phyloP scores from a whole-genome alignment of 768 basidiomycete species.

The Crepidotus variabilis region DNA sequence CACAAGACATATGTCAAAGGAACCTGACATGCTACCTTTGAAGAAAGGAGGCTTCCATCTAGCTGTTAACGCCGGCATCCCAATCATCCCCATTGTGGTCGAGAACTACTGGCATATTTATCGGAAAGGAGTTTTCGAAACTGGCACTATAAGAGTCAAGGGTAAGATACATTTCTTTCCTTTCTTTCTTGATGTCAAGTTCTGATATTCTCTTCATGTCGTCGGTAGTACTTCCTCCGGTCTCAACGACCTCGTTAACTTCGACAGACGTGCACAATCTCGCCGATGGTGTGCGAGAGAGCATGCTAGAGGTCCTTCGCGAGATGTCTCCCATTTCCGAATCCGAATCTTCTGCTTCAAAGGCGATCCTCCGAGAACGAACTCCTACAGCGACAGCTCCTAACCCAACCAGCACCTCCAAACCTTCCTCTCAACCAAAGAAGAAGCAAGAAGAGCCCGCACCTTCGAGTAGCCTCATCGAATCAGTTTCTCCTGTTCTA shows the following conservation, averaged over 20 bases:
- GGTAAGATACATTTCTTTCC: conserved; percentile 43
- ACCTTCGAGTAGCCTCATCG: neutral
- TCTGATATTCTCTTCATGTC: conserved; percentile 3
- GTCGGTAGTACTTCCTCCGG: conserved; percentile 82
- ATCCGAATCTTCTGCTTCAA: neutral
- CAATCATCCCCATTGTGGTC: conserved; percentile 86
- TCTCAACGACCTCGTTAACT: conserved; percentile 70
- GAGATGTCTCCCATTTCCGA: conserved; percentile 57
- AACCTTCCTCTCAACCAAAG: neutral
- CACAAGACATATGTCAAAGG: conserved; percentile 70
- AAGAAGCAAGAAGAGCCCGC: neutral
- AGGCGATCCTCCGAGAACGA: neutral
- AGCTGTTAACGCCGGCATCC: conserved; percentile 86
- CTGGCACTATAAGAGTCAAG: conserved; percentile 75
- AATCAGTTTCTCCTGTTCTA: conserved; percentile 7
- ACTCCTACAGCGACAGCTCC: conserved; percentile 1
- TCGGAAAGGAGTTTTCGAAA: conserved; percentile 68
- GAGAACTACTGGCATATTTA: conserved; percentile 95
- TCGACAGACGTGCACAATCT: conserved; percentile 68
- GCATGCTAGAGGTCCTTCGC: conserved; percentile 75
- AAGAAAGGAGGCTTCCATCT: conserved; percentile 99
- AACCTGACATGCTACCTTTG: conserved; percentile 74
- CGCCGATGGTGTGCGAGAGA: conserved; percentile 58
- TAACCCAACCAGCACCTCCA: neutral
- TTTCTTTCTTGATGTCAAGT: neutral